Conservation (phyloP, 768 basidiomycete species). For the Steccherinum ochraceum region DNA sequence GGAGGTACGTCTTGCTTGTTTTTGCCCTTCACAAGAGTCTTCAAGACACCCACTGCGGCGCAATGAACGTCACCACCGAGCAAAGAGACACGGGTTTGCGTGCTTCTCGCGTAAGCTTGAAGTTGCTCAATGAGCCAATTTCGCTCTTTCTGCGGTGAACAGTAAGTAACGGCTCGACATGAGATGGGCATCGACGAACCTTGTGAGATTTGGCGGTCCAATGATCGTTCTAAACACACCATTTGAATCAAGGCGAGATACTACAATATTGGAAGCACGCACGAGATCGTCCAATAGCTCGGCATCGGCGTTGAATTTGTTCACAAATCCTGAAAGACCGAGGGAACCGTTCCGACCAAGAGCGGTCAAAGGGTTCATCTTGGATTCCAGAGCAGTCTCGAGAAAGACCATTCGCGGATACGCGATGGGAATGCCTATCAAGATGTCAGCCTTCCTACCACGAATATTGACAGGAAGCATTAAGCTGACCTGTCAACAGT, state of each 20-base stretch:
- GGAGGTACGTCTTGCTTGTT: slow-evolving; percentile 44
- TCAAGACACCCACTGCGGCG: slow-evolving; percentile 75
- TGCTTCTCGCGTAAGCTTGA: slow-evolving; percentile 62
- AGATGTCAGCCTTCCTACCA: neutral
- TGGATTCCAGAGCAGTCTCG: slow-evolving; percentile 70
- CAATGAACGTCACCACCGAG: slow-evolving; percentile 93
- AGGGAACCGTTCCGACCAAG: slow-evolving; percentile 63
- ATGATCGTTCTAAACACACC: slow-evolving; percentile 70
- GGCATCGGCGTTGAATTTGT: slow-evolving; percentile 88
- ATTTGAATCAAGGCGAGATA: neutral
- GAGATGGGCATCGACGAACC: slow-evolving; percentile 29
- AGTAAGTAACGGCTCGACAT: slow-evolving; percentile 1
- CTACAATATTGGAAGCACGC: slow-evolving; percentile 14
- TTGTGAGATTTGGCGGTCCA: slow-evolving; percentile 84
- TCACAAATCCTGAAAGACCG: slow-evolving; percentile 74
- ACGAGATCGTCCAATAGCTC: slow-evolving; percentile 93
- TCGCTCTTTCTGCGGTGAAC: slow-evolving; percentile 64
- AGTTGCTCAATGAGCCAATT: slow-evolving; percentile 81
- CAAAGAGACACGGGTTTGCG: slow-evolving; percentile 72
- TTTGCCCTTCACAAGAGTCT: slow-evolving; percentile 52
- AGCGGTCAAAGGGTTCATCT: slow-evolving; percentile 77
- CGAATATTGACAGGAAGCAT: neutral
- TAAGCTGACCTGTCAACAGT: slow-evolving; percentile 61
- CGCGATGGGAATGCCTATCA: slow-evolving; percentile 73
- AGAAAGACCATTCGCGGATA: slow-evolving; percentile 94